Percentiles rank a stretch among this genome's conserved stretches.
Conservation (phyloP, 2,329 filamentous ascomycete species). For the Teratosphaeria pseudoeucalypti region DNA sequence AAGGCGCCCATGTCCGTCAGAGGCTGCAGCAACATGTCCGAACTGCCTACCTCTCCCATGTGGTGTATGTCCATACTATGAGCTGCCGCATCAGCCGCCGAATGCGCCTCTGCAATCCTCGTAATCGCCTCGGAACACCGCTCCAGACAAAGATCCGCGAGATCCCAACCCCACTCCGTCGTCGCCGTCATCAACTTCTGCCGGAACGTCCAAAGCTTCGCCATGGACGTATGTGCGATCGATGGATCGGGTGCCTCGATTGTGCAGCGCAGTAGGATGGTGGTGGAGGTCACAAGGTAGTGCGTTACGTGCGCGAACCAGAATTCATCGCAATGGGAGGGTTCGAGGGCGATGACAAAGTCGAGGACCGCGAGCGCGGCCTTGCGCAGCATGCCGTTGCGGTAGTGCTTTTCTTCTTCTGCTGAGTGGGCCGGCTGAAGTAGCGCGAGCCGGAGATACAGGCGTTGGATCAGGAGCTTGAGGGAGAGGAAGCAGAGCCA, state of each 20-base stretch:
- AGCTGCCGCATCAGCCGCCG: slow-evolving; percentile 2
- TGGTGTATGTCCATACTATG: neutral
- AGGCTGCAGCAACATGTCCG: neutral
- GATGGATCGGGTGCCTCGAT: slow-evolving; percentile 40
- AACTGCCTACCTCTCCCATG: neutral
- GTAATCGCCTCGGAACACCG: slow-evolving; percentile 28
- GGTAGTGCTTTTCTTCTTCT: slow-evolving; percentile 14
- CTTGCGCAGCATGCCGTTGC: slow-evolving; percentile 37
- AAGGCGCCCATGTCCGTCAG: neutral
- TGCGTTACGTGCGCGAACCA: slow-evolving; percentile 45
- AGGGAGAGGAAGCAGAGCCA: slow-evolving; percentile 33
- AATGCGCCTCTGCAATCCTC: slow-evolving; percentile 20
- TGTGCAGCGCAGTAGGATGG: slow-evolving; percentile 41
- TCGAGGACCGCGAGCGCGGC: slow-evolving; percentile 42
- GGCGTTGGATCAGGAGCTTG: slow-evolving; percentile 25
- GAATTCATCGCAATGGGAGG: slow-evolving; percentile 41
- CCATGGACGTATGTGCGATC: slow-evolving; percentile 38
- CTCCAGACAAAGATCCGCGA: slow-evolving; percentile 45
- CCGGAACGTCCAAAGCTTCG: slow-evolving; percentile 4
- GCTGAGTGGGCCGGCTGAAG: neutral
- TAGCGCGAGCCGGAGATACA: neutral
- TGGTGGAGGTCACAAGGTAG: slow-evolving; percentile 44
- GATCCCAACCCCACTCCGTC: slow-evolving; percentile 34
- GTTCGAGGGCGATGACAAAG: slow-evolving; percentile 38
- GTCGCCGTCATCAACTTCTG: slow-evolving; percentile 3